Percentiles rank a stretch among this genome's conserved stretches.
Evolutionary conservation across 805 yeast species (phyloP).

Genomic region (Candida michaelii): DNA sequence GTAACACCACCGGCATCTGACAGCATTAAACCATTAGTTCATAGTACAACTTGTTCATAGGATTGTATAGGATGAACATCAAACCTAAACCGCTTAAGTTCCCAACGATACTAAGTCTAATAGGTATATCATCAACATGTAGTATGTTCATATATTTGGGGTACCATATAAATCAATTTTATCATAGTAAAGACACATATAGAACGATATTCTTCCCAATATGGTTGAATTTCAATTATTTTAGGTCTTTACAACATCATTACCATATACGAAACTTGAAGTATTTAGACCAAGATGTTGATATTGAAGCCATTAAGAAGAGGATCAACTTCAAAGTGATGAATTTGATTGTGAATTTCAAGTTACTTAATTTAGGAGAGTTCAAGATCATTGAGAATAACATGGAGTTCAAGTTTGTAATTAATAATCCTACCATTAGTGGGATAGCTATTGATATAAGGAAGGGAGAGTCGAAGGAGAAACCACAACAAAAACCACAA

Average conservation of each 20-base stretch:
- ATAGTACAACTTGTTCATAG: too few species aligned
- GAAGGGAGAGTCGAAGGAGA: not conserved
- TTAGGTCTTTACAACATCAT: conserved; percentile 24
- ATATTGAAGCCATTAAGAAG: conserved; percentile 15
- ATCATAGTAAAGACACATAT: conserved; percentile 5
- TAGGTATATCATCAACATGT: conserved; percentile 13
- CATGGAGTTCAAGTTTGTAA: conserved; percentile 19
- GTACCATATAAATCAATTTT: conserved; percentile 13
- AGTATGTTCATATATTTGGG: conserved; percentile 15
- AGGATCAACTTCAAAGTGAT: conserved; percentile 10
- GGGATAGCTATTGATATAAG: conserved; percentile 10
- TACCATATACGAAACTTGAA: conserved; percentile 25
- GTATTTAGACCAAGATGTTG: conserved; percentile 17
- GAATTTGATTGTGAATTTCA: conserved; percentile 17
- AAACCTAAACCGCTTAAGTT: conserved; percentile 12
- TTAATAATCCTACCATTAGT: conserved; percentile 14
- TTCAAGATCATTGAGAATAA: conserved; percentile 22
- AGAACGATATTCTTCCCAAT: conserved; percentile 24
- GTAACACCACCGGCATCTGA: too few species aligned
- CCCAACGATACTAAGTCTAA: conserved; percentile 12
- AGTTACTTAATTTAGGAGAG: conserved; percentile 23
- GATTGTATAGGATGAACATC: conserved; percentile 2
- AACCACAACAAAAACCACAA: not conserved
- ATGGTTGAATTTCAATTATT: conserved; percentile 28
- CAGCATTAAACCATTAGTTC: too few species aligned